Conservation (phyloP, 1,284 basidiomycete species). For the Trichosporon ovoides region DNA sequence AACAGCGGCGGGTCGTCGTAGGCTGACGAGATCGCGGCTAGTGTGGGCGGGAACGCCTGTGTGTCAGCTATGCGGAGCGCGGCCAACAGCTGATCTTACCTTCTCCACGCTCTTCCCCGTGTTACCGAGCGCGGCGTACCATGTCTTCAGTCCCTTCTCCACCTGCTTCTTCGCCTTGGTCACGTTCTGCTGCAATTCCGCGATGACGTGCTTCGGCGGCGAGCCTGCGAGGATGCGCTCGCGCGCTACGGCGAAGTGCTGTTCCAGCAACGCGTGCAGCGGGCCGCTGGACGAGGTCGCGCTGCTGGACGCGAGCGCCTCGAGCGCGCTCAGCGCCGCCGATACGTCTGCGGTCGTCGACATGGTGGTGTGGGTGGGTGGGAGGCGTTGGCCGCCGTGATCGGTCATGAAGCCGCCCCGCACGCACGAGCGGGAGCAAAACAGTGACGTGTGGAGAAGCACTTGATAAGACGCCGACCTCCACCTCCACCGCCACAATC, state of each 20-base stretch:
- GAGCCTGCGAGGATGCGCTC: constrained; percentile 56
- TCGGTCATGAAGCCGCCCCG: not conserved
- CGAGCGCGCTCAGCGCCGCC: constrained; percentile 34
- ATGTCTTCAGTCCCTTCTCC: constrained; percentile 79
- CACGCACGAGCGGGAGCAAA: not conserved
- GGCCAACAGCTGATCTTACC: too few relatives aligned
- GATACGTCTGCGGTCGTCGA: constrained; percentile 31
- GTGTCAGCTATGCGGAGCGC: constrained; percentile 16
- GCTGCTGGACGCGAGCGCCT: constrained; percentile 52
- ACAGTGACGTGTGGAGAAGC: not conserved
- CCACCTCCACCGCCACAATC: not conserved
- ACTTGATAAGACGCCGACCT: not conserved
- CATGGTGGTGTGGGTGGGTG: not conserved
- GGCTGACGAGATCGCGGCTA: constrained; percentile 37
- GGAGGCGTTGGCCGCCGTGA: not conserved
- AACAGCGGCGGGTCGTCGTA: constrained; percentile 46
- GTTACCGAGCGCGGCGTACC: constrained; percentile 67
- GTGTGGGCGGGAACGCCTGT: constrained; percentile 43
- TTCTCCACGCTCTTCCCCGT: constrained; percentile 84
- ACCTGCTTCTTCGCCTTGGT: constrained; percentile 73
- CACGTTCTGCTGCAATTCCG: constrained; percentile 57
- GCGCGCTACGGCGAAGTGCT: constrained; percentile 58
- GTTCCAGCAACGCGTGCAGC: constrained; percentile 62
- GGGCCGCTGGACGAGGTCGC: constrained; percentile 60
- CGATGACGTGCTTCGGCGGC: constrained; percentile 56